Percentiles rank a stretch among this genome's conserved stretches.
Evolutionary conservation across 1,139 yeast species (phyloP).

Genomic region (Kodamaea sp.): DNA sequence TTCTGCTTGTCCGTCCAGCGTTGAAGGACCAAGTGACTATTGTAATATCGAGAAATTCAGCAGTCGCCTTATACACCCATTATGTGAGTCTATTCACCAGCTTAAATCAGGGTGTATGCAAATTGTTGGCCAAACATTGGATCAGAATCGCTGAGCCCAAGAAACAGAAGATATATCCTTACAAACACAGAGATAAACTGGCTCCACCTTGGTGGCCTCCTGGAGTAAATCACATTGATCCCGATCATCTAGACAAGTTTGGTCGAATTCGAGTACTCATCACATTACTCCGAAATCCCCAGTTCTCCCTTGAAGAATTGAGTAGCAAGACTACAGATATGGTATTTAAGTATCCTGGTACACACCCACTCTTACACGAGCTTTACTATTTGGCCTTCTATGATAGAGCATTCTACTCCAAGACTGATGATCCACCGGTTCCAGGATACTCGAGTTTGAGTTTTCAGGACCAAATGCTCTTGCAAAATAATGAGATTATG

Average conservation of each 20-base stretch:
- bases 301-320: conserved; percentile 25
- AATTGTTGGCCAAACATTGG: conserved; percentile 66
- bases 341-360: conserved; percentile 12
- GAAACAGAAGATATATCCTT: conserved; percentile 66
- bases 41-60: conserved; percentile 2
- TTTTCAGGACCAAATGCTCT: too few species aligned
- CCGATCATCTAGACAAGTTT: conserved; percentile 66
- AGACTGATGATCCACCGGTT: too few species aligned
- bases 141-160: conserved; percentile 64
- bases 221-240: conserved; percentile 62
- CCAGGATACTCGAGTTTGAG: too few species aligned
- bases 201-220: conserved; percentile 77
- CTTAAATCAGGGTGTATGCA: conserved; percentile 56
- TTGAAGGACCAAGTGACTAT: conserved; percentile 3
- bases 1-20: conserved; percentile 13
- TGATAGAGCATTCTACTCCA: conserved; percentile 19
- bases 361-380: conserved; percentile 24
- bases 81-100: conserved; percentile 10
- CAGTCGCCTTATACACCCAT: conserved; percentile 7
- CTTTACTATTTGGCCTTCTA: conserved; percentile 30
- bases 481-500: too few species aligned
- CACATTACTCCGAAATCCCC: conserved; percentile 35
- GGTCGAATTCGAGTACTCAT: conserved; percentile 55
- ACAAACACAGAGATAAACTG: conserved; percentile 48
- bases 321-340: conserved; percentile 13